Evolutionary conservation across 345 rosid species (phyloP).

Genomic region (Pugionium dolabratum): DNA sequence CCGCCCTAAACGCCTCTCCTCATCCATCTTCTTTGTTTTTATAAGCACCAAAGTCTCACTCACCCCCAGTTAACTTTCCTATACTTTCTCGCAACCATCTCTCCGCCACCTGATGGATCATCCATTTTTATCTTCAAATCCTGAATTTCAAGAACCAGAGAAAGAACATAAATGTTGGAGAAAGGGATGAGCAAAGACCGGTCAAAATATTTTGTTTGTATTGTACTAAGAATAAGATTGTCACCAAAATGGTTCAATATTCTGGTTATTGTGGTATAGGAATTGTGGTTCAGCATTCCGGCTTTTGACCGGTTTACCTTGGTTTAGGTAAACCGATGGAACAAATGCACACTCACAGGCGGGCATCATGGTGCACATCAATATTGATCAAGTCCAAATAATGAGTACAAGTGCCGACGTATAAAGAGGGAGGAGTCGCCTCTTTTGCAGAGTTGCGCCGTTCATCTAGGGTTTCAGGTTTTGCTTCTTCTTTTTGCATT

Average conservation of each 20-base stretch:
- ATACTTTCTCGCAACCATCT: conserved; percentile 51
- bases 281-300: too few relatives aligned
- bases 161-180: conserved; percentile 3
- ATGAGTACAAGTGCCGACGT: too few relatives aligned
- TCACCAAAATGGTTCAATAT: conserved; percentile 5
- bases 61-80: conserved; percentile 78
- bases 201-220: conserved; percentile 27
- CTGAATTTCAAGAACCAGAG: conserved; percentile 14
- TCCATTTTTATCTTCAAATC: conserved; percentile 33
- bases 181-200: conserved; percentile 24
- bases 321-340: too few relatives aligned
- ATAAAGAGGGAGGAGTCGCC: too few relatives aligned
- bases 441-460: too few relatives aligned
- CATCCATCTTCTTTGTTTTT: conserved; percentile 78
- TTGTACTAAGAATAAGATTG: conserved; percentile 3
- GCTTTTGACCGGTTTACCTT: too few relatives aligned
- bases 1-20: conserved; percentile 63
- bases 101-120: conserved; percentile 43
- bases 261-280: too few relatives aligned
- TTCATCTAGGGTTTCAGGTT: too few relatives aligned
- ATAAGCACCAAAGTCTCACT: conserved; percentile 72
- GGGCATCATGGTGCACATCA: too few relatives aligned
- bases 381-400: too few relatives aligned
- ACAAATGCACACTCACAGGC: too few relatives aligned
- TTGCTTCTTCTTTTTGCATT: too few relatives aligned